Conservation (phyloP, 2,329 filamentous ascomycete genomes). For the Calonectria pseudoturangicola region DNA sequence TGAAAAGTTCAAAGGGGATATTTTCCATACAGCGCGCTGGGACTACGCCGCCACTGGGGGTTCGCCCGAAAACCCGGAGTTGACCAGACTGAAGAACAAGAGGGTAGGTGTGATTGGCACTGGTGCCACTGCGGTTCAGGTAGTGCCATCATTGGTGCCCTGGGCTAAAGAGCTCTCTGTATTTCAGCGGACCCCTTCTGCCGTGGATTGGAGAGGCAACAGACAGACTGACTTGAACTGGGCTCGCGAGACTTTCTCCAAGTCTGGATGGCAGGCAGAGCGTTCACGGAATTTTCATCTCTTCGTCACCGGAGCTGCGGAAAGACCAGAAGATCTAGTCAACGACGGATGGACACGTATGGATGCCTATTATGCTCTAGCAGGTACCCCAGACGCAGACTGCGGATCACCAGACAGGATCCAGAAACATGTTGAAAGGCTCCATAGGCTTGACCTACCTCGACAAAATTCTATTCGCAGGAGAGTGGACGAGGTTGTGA, state of each 20-base stretch:
- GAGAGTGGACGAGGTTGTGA: constrained; percentile 58
- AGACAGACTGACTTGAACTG: background rate
- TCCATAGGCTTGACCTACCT: constrained; percentile 13
- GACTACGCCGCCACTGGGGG: constrained; percentile 31
- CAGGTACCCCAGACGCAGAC: background rate
- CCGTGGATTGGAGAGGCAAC: background rate
- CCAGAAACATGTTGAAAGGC: constrained; percentile 39
- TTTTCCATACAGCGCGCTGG: constrained; percentile 34
- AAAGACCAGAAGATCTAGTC: background rate
- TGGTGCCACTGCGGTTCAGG: constrained; percentile 18
- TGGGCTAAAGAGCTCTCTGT: constrained; percentile 27
- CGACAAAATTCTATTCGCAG: constrained; percentile 13
- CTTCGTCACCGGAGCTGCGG: background rate
- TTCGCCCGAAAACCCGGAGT: background rate
- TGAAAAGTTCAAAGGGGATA: constrained; percentile 1
- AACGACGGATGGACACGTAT: constrained; percentile 16
- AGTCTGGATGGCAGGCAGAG: constrained; percentile 65
- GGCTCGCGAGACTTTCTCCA: background rate
- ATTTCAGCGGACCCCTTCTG: constrained; percentile 21
- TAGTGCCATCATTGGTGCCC: background rate
- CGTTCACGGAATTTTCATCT: constrained; percentile 1
- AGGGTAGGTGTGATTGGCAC: constrained; percentile 24
- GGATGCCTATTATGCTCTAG: background rate
- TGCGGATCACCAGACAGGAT: constrained; percentile 38
- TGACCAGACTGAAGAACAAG: constrained; percentile 1